A percentile compares a stretch with the other conserved stretches of the same genome.
Evolutionary conservation across 1,284 basidiomycete genomes (phyloP).

Genomic region (Volvariella volvacea): DNA sequence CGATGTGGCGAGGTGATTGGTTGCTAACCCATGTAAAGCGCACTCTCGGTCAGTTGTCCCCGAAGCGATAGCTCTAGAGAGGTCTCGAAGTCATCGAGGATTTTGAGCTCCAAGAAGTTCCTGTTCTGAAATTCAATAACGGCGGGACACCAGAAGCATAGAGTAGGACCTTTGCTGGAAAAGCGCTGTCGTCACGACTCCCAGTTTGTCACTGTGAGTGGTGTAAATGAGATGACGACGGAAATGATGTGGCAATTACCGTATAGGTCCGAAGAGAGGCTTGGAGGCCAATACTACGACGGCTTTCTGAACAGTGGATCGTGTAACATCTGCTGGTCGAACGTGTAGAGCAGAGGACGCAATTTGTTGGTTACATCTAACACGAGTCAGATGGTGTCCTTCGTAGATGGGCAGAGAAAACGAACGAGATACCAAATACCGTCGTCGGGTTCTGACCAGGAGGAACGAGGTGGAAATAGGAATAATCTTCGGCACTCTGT

Average conservation of each 20-base stretch:
- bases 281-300: constrained; percentile 91
- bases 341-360: constrained; percentile 75
- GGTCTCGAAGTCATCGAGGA: constrained; percentile 77
- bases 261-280: constrained; percentile 83
- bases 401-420: constrained; percentile 8
- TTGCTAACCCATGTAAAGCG: constrained; percentile 77
- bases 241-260: constrained; percentile 34
- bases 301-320: constrained; percentile 96
- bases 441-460: constrained; percentile 68
- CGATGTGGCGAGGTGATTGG: constrained; percentile 1
- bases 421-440: constrained; percentile 90
- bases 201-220: constrained; percentile 72
- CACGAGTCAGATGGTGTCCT: constrained; percentile 6
- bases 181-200: constrained; percentile 89
- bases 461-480: constrained; percentile 87
- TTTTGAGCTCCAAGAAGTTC: constrained; percentile 79
- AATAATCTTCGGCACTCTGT: constrained; percentile 92
- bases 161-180: constrained; percentile 69
- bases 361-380: constrained; percentile 93
- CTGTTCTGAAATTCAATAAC: constrained; percentile 25
- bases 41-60: constrained; percentile 71
- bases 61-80: constrained; percentile 66
- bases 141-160: background rate
- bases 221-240: constrained; percentile 4
- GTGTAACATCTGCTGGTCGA: constrained; percentile 84